Conservation (phyloP, 2,329 filamentous ascomycete species). For the Mariannaea sp. region DNA sequence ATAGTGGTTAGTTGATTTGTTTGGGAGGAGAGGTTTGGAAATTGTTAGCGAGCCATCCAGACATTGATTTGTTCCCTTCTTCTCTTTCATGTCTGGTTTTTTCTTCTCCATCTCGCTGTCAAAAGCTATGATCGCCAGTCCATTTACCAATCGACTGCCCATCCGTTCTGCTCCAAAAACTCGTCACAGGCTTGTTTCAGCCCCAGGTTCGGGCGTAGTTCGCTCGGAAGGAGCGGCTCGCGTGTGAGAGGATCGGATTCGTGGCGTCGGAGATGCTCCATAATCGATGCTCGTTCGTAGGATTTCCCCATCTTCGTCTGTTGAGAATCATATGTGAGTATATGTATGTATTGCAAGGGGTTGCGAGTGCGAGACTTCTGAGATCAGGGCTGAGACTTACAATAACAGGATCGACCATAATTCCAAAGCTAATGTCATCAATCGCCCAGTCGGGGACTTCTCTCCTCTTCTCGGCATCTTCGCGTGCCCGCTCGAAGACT, state of each 20-base stretch:
- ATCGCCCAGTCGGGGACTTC: slow-evolving; percentile 77
- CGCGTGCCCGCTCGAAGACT: slow-evolving; percentile 59
- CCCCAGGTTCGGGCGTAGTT: slow-evolving; percentile 80
- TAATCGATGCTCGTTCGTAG: slow-evolving; percentile 84
- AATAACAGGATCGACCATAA: slow-evolving; percentile 73
- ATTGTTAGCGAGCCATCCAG: no score
- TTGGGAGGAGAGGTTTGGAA: no score
- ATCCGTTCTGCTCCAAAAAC: slow-evolving; percentile 84
- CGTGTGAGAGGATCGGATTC: slow-evolving; percentile 83
- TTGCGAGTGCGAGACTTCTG: background rate
- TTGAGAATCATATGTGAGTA: slow-evolving; percentile 21
- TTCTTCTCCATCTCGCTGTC: no score
- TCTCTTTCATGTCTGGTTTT: no score
- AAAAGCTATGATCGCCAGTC: no score
- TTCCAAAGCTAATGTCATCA: slow-evolving; percentile 74
- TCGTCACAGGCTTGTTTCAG: slow-evolving; percentile 83
- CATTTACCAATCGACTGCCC: slow-evolving; percentile 85
- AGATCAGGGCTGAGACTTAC: slow-evolving; percentile 46
- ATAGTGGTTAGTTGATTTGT: no score
- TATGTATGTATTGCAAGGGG: no score
- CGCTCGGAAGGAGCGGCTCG: slow-evolving; percentile 68
- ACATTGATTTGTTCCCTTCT: no score
- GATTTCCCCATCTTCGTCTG: slow-evolving; percentile 85
- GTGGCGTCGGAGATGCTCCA: slow-evolving; percentile 80
- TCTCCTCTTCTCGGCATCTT: slow-evolving; percentile 51